A percentile compares a stretch with the other conserved stretches of the same genome.
These are phyloP conservation scores for Xylariaceae sp. DNA, from an alignment of 2,329 filamentous ascomycete genomes.

Conservation along the genomic window DNA sequence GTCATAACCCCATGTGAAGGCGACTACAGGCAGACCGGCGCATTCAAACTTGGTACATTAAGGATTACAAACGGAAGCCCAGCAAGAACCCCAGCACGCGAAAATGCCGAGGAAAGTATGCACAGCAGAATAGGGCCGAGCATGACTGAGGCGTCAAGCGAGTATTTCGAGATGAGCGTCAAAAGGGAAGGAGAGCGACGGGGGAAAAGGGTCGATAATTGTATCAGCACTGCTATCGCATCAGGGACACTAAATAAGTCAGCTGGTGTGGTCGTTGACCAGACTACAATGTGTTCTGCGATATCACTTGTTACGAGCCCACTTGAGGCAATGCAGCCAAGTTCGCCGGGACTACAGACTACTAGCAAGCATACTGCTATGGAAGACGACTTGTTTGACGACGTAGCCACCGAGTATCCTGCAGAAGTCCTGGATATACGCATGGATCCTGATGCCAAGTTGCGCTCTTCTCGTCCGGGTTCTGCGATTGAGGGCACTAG, in stretches of 20 bases:
- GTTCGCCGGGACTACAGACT: conserved; percentile 38
- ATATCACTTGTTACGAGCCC: conserved; percentile 31
- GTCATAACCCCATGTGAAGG: conserved; percentile 50
- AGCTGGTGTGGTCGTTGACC: neutral
- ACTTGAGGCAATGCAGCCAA: conserved; percentile 33
- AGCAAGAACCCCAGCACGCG: conserved; percentile 37
- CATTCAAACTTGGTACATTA: conserved; percentile 60
- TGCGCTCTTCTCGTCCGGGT: conserved; percentile 25
- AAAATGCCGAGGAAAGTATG: conserved; percentile 7
- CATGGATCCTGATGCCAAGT: conserved; percentile 44
- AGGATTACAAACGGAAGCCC: conserved; percentile 63
- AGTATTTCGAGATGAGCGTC: conserved; percentile 15
- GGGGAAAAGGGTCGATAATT: neutral
- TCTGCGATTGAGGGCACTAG: conserved; percentile 19
- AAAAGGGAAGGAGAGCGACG: neutral
- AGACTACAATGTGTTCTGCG: conserved; percentile 20
- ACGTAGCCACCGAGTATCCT: conserved; percentile 32
- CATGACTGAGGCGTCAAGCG: neutral
- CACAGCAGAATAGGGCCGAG: neutral
- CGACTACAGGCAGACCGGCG: conserved; percentile 60
- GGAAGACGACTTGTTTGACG: conserved; percentile 49
- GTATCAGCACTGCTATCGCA: neutral
- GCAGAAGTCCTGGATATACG: conserved; percentile 29
- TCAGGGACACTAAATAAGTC: neutral
- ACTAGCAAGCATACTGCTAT: conserved; percentile 48